Conservation (phyloP, 805 yeast genomes). For the Lipomyces lipofer region DNA sequence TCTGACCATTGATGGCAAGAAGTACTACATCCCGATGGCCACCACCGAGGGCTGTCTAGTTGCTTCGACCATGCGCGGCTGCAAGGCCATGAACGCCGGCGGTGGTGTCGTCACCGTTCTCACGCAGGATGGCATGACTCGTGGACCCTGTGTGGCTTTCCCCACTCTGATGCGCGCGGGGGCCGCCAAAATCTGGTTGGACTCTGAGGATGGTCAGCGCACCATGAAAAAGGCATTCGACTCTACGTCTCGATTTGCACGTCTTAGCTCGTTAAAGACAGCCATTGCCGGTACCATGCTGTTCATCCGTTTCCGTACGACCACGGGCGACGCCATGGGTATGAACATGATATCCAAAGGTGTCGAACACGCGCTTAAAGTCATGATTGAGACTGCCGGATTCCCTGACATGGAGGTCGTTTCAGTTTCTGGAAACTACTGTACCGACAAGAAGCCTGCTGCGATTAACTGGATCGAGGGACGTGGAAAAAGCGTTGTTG, state of each 20-base stretch:
- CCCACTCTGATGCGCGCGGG: slow-evolving; percentile 84
- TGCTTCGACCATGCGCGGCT: slow-evolving; percentile 98
- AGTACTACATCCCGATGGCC: slow-evolving; percentile 96
- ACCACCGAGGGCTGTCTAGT: slow-evolving; percentile 99
- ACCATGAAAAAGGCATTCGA: slow-evolving; percentile 84
- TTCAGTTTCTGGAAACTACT: slow-evolving; percentile 94
- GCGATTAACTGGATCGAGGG: slow-evolving; percentile 99
- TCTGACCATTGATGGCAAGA: slow-evolving; percentile 79
- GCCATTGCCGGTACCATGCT: slow-evolving; percentile 91
- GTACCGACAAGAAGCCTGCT: slow-evolving; percentile 97
- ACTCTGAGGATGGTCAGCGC: slow-evolving; percentile 89
- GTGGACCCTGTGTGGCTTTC: slow-evolving; percentile 97
- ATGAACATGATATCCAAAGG: slow-evolving; percentile 99
- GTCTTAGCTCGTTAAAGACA: slow-evolving; percentile 85
- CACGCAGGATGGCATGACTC: slow-evolving; percentile 97
- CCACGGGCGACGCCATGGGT: slow-evolving; percentile 99
- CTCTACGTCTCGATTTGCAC: slow-evolving; percentile 95
- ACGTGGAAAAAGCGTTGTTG: slow-evolving; percentile 96
- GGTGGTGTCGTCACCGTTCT: slow-evolving; percentile 93
- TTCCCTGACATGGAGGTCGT: slow-evolving; percentile 92
- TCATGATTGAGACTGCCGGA: slow-evolving; percentile 84
- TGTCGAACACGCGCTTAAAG: slow-evolving; percentile 80
- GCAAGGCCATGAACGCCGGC: slow-evolving; percentile 95
- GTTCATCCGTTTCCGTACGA: slow-evolving; percentile 92
- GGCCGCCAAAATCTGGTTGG: slow-evolving; percentile 92